Evolutionary conservation across 2,329 filamentous ascomycete genomes (phyloP).

Genomic region (Fusarium azukiicola): DNA sequence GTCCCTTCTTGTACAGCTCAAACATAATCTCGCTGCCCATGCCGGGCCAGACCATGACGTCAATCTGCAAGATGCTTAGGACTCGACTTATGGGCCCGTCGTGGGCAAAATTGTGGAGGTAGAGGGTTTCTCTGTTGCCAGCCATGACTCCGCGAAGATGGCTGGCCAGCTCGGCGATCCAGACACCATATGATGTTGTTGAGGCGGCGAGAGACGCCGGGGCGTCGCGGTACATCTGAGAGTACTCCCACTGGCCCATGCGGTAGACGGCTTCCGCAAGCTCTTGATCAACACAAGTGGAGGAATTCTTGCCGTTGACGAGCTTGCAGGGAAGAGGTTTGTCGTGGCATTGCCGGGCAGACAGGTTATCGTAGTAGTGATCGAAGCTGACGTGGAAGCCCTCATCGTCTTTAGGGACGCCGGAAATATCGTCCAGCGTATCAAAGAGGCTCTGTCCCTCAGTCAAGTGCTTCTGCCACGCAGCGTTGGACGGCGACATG

Average conservation of each 20-base stretch:
- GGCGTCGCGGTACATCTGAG: constrained; percentile 86
- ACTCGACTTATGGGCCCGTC: constrained; percentile 86
- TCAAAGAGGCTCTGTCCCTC: constrained; percentile 76
- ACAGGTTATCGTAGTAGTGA: constrained; percentile 93
- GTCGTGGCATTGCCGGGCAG: constrained; percentile 87
- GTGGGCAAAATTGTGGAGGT: constrained; percentile 90
- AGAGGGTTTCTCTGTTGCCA: constrained; percentile 68
- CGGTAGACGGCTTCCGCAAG: constrained; percentile 87
- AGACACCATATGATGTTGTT: constrained; percentile 84
- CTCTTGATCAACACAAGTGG: constrained; percentile 80
- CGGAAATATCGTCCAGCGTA: constrained; percentile 84
- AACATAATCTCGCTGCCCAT: constrained; percentile 90
- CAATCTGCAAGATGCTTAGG: constrained; percentile 83
- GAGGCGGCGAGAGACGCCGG: constrained; percentile 81
- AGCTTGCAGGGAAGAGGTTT: constrained; percentile 86
- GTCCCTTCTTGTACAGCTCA: constrained; percentile 79
- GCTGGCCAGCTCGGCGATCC: constrained; percentile 84
- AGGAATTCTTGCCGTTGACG: constrained; percentile 67
- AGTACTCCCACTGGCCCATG: constrained; percentile 90
- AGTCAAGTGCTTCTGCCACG: constrained; percentile 84
- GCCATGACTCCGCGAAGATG: constrained; percentile 79
- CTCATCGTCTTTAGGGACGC: constrained; percentile 74
- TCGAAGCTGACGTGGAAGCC: constrained; percentile 88
- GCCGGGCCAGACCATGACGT: constrained; percentile 90
- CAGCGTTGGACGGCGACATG: constrained; percentile 65